Evolutionary conservation across 352 stramenopile genomes (phyloP).

Genomic region (Pythium biforme): DNA sequence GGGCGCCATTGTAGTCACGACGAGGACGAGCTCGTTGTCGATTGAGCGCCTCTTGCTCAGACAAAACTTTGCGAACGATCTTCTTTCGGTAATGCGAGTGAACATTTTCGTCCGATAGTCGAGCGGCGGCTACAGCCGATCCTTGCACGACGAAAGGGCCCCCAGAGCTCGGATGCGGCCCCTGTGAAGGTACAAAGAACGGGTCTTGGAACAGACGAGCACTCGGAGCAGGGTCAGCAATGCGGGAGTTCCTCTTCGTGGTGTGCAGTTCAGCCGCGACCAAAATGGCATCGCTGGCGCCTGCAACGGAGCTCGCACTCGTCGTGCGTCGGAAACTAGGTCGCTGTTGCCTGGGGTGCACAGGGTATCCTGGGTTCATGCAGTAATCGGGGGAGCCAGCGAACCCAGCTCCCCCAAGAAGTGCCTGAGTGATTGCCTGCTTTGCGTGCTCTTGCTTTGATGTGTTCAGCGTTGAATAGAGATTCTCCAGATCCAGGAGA

Average conservation of each 20-base stretch:
- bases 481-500: conserved; percentile 49
- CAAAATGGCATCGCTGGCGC: not conserved
- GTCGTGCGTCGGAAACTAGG: not conserved
- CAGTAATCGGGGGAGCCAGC: not conserved
- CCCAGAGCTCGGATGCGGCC: not conserved
- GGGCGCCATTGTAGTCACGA: not conserved
- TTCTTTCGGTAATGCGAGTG: conserved; percentile 31
- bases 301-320: not conserved
- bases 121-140: not conserved
- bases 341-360: not conserved
- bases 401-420: conserved; percentile 18
- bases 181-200: not conserved
- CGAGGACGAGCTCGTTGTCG: not conserved
- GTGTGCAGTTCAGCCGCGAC: not conserved
- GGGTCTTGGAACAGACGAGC: conserved; percentile 3
- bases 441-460: conserved; percentile 37
- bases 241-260: not conserved
- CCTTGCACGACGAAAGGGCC: conserved; percentile 12
- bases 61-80: conserved; percentile 39
- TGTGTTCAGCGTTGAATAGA: conserved; percentile 38
- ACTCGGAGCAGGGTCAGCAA: not conserved
- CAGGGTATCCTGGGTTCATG: conserved; percentile 10
- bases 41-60: conserved; percentile 29
- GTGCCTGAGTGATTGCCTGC: conserved; percentile 16
- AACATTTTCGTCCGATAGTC: not conserved